phyloP scores from a whole-genome alignment of 176 grass and related monocot species.

The Luzula sylvatica region DNA sequence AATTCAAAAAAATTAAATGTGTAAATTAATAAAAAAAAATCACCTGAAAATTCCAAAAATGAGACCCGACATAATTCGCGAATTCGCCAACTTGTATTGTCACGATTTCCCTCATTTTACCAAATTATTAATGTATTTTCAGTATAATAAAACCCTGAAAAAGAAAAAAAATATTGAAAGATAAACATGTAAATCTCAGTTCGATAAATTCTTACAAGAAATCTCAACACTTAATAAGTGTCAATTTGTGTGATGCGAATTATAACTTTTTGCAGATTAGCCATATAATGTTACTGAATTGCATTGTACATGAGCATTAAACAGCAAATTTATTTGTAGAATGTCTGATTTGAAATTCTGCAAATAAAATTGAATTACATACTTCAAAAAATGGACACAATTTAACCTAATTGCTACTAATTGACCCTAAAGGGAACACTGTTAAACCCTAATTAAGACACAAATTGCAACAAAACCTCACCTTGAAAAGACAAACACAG shows the following conservation, averaged over 20 bases:
- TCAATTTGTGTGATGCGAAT: background rate
- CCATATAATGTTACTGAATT: background rate
- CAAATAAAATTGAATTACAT: too few species aligned
- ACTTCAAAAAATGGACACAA: too few species aligned
- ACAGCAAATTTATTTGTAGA: too few species aligned
- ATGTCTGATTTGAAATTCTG: too few species aligned
- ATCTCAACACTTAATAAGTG: background rate
- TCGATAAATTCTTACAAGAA: background rate
- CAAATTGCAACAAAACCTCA: too few species aligned
- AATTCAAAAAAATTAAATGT: background rate
- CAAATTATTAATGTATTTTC: background rate
- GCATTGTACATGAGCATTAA: too few species aligned
- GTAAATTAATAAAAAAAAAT: conserved; percentile 6
- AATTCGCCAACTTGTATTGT: conserved; percentile 45
- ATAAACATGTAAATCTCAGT: background rate
- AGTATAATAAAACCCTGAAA: background rate
- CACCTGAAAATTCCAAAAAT: conserved; percentile 56
- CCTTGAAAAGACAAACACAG: too few species aligned
- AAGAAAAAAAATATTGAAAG: too few species aligned
- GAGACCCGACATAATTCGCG: conserved; percentile 37
- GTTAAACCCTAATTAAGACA: too few species aligned
- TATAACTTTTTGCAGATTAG: background rate
- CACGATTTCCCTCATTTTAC: conserved; percentile 39
- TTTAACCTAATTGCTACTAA: too few species aligned
- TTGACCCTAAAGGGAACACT: too few species aligned